phyloP scores from a whole-genome alignment of 2,329 filamentous ascomycete species.

The Bipolaris bicolor region DNA sequence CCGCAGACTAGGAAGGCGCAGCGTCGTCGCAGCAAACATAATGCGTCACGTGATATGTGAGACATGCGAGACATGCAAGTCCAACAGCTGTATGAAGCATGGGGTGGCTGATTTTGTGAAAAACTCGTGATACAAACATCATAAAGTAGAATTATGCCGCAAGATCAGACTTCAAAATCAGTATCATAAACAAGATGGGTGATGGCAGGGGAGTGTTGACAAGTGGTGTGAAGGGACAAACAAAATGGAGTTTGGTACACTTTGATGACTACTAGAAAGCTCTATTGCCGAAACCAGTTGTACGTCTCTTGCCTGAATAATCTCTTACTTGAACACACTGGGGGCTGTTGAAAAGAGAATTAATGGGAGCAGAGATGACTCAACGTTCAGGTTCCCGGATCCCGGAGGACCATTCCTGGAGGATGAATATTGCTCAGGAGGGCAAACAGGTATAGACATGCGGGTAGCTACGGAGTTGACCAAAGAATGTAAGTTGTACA shows the following conservation, averaged over 20 bases:
- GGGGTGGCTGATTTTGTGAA: too few relatives aligned
- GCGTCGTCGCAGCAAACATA: slow-evolving; percentile 9
- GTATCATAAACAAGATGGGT: neutral
- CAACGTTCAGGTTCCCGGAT: too few relatives aligned
- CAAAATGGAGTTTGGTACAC: neutral
- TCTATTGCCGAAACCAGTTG: neutral
- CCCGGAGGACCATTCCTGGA: too few relatives aligned
- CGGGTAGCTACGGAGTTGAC: too few relatives aligned
- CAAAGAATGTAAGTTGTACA: too few relatives aligned
- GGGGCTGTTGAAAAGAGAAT: too few relatives aligned
- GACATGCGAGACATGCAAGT: neutral
- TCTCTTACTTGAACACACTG: neutral
- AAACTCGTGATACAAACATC: neutral
- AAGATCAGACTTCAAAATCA: too few relatives aligned
- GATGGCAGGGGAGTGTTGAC: neutral
- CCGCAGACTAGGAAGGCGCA: slow-evolving; percentile 10
- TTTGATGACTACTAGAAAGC: neutral
- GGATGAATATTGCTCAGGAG: too few relatives aligned
- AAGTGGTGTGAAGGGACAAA: neutral
- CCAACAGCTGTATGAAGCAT: too few relatives aligned
- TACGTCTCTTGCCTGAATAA: neutral
- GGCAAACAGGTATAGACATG: too few relatives aligned
- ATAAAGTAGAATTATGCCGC: too few relatives aligned
- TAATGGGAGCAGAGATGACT: too few relatives aligned
- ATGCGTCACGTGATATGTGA: neutral